Percentiles rank a stretch among this genome's conserved stretches.
phyloP scores from a whole-genome alignment of 345 rosid genomes.

The Sonneratia caseolaris region DNA sequence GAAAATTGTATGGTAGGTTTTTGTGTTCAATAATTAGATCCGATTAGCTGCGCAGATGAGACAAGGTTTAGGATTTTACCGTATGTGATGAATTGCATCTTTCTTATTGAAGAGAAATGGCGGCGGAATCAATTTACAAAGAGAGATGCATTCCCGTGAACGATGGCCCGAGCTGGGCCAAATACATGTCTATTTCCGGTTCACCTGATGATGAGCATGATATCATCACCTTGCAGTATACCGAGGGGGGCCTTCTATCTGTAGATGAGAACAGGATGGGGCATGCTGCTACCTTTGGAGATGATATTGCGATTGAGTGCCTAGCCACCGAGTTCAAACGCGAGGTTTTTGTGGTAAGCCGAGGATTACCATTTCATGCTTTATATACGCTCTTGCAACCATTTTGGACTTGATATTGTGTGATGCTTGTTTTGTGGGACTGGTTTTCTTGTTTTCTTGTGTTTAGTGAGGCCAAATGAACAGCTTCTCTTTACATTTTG shows the following conservation, averaged over 20 bases:
- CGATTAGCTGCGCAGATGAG: not conserved
- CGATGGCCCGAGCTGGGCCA: conserved; percentile 83
- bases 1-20: not conserved
- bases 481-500: not conserved
- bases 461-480: not conserved
- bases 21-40: not conserved
- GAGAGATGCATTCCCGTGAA: conserved; percentile 85
- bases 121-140: conserved; percentile 85
- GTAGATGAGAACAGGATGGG: conserved; percentile 83
- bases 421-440: not conserved
- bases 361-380: not conserved
- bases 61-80: conserved; percentile 4
- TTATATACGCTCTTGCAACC: not conserved
- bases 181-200: conserved; percentile 91
- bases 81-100: conserved; percentile 15
- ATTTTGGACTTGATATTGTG: not conserved
- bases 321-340: conserved; percentile 94
- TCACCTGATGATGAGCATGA: conserved; percentile 82
- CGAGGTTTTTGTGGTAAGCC: conserved; percentile 77
- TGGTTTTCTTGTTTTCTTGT: not conserved
- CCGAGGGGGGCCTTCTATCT: conserved; percentile 86
- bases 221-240: conserved; percentile 81
- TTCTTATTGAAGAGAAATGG: conserved; percentile 59
- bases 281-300: conserved; percentile 94
- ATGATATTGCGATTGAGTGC: conserved; percentile 91